Conservation (phyloP, 1,139 yeast genomes). For the Magnusiomyces sp. region DNA sequence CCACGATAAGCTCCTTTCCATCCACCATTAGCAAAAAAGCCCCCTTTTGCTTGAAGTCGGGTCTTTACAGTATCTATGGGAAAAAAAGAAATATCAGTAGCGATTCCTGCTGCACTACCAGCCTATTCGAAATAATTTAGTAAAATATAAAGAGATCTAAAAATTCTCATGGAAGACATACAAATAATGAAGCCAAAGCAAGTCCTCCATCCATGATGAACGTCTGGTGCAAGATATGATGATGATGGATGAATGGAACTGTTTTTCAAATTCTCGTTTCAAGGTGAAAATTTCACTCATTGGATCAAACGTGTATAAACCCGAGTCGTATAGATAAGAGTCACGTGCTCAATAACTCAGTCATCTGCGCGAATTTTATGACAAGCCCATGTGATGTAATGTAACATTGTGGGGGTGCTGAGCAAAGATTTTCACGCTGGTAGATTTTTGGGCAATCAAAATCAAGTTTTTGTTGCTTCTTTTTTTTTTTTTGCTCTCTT, state of each 20-base stretch:
- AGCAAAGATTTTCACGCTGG: neutral
- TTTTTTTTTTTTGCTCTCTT: conserved; percentile 1
- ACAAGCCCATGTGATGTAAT: neutral
- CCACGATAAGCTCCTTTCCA: conserved; percentile 88
- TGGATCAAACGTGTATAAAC: no score
- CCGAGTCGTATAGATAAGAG: no score
- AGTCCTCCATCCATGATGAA: conserved; percentile 20
- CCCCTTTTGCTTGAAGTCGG: conserved; percentile 89
- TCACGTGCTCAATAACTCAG: neutral
- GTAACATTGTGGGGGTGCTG: neutral
- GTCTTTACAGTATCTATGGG: conserved; percentile 96
- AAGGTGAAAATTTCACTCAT: neutral
- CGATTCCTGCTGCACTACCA: conserved; percentile 95
- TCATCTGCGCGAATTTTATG: neutral
- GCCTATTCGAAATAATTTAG: conserved; percentile 36
- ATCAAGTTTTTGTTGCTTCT: neutral
- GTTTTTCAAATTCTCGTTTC: neutral
- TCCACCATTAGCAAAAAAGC: conserved; percentile 87
- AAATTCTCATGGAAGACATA: conserved; percentile 9
- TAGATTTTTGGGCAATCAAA: neutral
- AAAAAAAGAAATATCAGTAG: conserved; percentile 88
- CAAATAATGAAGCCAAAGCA: conserved; percentile 29
- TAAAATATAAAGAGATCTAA: neutral
- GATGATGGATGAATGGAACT: neutral
- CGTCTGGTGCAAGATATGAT: neutral